These are phyloP conservation scores for Blastobotrys peoriensis DNA, from an alignment of 805 yeast genomes.

Conservation along the genomic window DNA sequence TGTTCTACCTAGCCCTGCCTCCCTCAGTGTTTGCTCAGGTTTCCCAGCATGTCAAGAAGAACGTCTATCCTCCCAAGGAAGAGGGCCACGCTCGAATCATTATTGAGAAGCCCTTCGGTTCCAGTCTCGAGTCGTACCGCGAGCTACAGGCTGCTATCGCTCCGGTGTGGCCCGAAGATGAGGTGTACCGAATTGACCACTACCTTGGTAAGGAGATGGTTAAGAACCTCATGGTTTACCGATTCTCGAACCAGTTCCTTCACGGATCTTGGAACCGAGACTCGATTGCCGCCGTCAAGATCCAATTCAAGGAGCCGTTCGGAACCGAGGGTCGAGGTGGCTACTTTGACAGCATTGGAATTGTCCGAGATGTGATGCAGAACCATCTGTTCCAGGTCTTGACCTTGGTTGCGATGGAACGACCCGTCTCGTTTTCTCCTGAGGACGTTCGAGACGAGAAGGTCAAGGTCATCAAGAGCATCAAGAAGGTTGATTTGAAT, in stretches of 20 bases:
- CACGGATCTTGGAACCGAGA: slow-evolving; percentile 85
- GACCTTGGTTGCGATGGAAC: slow-evolving; percentile 89
- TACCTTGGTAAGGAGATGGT: slow-evolving; percentile 98
- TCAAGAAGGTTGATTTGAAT: slow-evolving; percentile 56
- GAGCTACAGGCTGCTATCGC: slow-evolving; percentile 70
- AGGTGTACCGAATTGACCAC: slow-evolving; percentile 93
- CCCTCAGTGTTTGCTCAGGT: slow-evolving; percentile 86
- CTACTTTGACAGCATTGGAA: slow-evolving; percentile 90
- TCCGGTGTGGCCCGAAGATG: slow-evolving; percentile 86
- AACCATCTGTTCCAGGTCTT: slow-evolving; percentile 92
- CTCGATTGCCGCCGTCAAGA: slow-evolving; percentile 73
- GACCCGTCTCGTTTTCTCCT: slow-evolving; percentile 86
- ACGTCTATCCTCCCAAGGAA: slow-evolving; percentile 55
- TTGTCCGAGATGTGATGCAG: slow-evolving; percentile 97
- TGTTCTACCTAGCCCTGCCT: slow-evolving; percentile 91
- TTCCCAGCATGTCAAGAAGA: slow-evolving; percentile 62
- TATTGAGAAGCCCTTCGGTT: slow-evolving; percentile 97
- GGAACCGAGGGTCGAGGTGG: slow-evolving; percentile 99
- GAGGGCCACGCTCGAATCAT: slow-evolving; percentile 74
- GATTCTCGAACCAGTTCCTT: slow-evolving; percentile 87
- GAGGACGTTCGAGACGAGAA: slow-evolving; percentile 95
- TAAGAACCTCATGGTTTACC: slow-evolving; percentile 78
- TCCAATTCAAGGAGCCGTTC: slow-evolving; percentile 94
- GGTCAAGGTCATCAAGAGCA: slow-evolving; percentile 82
- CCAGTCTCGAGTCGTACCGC: slow-evolving; percentile 73